phyloP scores from a whole-genome alignment of 2,329 filamentous ascomycete species.

The Colletotrichum cuscutae region DNA sequence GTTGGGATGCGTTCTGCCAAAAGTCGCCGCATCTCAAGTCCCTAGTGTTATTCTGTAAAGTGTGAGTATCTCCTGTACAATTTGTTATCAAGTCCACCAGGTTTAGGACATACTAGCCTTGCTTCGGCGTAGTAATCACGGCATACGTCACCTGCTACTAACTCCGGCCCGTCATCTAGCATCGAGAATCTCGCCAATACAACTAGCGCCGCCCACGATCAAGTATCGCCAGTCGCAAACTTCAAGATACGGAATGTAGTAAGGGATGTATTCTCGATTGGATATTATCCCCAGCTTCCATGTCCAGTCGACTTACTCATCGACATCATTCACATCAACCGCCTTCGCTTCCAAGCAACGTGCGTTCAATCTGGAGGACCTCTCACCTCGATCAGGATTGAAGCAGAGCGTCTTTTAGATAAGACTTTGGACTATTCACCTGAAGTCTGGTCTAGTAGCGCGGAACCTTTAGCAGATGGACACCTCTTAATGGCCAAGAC shows the following conservation, averaged over 20 bases:
- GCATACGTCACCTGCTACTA: neutral
- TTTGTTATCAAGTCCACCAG: too few species aligned
- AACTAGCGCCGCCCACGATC: constrained; percentile 46
- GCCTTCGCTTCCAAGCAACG: constrained; percentile 43
- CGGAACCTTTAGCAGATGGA: neutral
- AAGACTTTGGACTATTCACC: constrained; percentile 43
- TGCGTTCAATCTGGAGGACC: constrained; percentile 28
- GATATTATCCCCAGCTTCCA: constrained; percentile 40
- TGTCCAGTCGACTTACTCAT: constrained; percentile 45
- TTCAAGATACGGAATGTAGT: constrained; percentile 41
- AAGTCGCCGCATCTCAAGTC: neutral
- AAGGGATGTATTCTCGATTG: constrained; percentile 39
- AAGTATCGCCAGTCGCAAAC: constrained; percentile 38
- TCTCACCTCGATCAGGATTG: neutral
- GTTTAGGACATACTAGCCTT: neutral
- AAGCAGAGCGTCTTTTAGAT: constrained; percentile 5
- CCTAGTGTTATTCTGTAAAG: constrained; percentile 1
- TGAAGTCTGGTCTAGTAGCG: constrained; percentile 42
- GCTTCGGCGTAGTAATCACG: neutral
- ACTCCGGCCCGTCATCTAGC: constrained; percentile 31
- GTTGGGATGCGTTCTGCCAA: constrained; percentile 1
- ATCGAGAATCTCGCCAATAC: constrained; percentile 48
- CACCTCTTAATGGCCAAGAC: constrained; percentile 38
- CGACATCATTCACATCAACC: constrained; percentile 48
- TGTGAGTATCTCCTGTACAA: constrained; percentile 2